Percentiles rank a stretch among this genome's conserved stretches.
Evolutionary conservation across 176 grass and related monocot species (phyloP).

Genomic region (Oryza nivara): DNA sequence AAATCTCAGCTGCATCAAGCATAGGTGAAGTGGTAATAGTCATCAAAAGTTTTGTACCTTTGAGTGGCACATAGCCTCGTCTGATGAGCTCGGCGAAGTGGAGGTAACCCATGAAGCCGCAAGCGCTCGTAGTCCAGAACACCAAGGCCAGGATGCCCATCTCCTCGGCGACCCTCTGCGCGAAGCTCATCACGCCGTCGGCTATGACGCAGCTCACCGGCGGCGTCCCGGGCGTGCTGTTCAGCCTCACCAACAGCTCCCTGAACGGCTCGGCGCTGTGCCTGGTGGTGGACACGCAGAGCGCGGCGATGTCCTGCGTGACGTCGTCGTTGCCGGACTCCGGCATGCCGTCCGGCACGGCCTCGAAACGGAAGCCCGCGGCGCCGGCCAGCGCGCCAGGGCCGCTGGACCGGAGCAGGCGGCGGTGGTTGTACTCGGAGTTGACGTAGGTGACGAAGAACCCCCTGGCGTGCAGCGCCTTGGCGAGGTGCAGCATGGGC

Average conservation of each 20-base stretch:
- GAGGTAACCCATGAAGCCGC: no score
- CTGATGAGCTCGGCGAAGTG: no score
- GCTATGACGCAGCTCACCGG: no score
- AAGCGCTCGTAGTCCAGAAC: no score
- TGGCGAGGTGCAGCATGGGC: conserved; percentile 70
- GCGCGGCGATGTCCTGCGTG: conserved; percentile 69
- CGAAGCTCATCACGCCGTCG: no score
- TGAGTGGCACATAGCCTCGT: no score
- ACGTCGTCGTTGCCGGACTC: conserved; percentile 51
- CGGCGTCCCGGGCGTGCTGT: no score
- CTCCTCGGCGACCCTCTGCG: no score
- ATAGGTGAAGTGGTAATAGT: no score
- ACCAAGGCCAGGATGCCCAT: no score
- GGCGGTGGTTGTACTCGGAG: conserved; percentile 71
- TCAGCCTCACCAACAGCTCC: conserved; percentile 39
- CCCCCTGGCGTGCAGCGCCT: conserved; percentile 75
- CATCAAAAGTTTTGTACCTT: no score
- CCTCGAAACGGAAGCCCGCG: conserved; percentile 55
- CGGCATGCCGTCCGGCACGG: conserved; percentile 76
- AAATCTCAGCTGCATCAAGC: no score
- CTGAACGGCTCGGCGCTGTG: conserved; percentile 57
- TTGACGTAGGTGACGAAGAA: conserved; percentile 79
- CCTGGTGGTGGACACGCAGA: conserved; percentile 60
- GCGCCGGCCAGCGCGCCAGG: conserved; percentile 45
- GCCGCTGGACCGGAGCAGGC: conserved; percentile 50